Conservation (phyloP, 23 red algal species). For the Cyanidioschyzon merolae region DNA sequence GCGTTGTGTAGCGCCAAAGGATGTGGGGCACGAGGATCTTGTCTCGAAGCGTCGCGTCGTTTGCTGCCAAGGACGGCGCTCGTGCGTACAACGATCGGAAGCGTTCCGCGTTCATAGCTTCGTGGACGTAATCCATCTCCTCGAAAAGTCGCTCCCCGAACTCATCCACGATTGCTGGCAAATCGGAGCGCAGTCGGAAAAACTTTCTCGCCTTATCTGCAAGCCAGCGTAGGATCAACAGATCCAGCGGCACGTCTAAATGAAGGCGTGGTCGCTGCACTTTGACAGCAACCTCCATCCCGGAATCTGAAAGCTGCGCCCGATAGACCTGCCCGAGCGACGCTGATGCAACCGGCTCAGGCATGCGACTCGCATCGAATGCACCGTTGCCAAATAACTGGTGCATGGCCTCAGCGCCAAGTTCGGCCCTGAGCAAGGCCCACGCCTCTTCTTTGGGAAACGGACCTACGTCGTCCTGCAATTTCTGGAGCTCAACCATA, state of each 20-base stretch:
- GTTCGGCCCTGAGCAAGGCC: conserved; percentile 39
- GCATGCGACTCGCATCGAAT: background rate
- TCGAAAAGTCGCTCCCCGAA: conserved; percentile 78
- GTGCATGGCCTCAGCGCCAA: conserved; percentile 24
- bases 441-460: conserved; percentile 50
- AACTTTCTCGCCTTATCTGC: conserved; percentile 29
- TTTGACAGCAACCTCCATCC: conserved; percentile 77
- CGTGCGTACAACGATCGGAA: conserved; percentile 53
- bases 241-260: conserved; percentile 58
- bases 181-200: conserved; percentile 64
- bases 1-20: conserved; percentile 4
- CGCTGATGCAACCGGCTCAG: conserved; percentile 55
- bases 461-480: conserved; percentile 64
- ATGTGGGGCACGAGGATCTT: conserved; percentile 2
- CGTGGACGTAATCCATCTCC: conserved; percentile 85
- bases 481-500: conserved; percentile 57
- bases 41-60: too few relatives aligned
- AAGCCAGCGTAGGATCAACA: conserved; percentile 55
- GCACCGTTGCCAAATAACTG: conserved; percentile 30
- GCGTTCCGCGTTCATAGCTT: conserved; percentile 45
- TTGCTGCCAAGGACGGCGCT: conserved; percentile 26
- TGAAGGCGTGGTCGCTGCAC: conserved; percentile 71
- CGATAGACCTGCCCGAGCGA: conserved; percentile 77
- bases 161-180: conserved; percentile 88
- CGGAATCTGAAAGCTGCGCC: conserved; percentile 9